Base-by-base conservation (phyloP, 169 alveolate genomes). In the Babesia divergens region DNA sequence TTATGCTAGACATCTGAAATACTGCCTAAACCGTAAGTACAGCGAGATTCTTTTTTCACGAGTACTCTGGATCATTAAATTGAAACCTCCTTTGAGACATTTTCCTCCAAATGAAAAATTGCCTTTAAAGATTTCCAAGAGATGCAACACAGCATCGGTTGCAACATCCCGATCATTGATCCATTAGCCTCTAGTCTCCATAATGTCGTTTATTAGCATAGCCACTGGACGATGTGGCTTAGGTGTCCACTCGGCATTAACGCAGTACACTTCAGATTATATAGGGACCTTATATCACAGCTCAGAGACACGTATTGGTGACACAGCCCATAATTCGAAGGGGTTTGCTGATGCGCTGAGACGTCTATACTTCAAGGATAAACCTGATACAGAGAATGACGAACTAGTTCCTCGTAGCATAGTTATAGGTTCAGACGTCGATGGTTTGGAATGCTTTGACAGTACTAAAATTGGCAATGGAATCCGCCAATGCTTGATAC, bases 231-330 rank as follows among this genome's bases (percentile, higher is more conserved):
- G 28, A 9, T 42, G 71, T 8, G 69, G 80, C 8, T 20, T 68
- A 6, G 58, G 70, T 6, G 1, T 68, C 1, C 80, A 68, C n/a
- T 68, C 69, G 13, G 46, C 69, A 22, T 24, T 68, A 5, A 44
- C 13, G 46, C 80, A 68, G 32, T 55, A 68, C 24, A 28, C 66
- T 9, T n/a, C 74, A 11, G 80, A 68, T 55, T 55, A 68, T 51
- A 16, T 68, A 16, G 35, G 28, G n/a, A 53, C 9, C 16, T 53
- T 13, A 54, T 22, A 3, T 1, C 11, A 3, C 0, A 6, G 14
- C 32, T 29, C 29, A 16, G 22, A 34, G 49, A 47, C 0, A 34
- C 13, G 16, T 22, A 49, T 11, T n/a, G n/a, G n/a, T n/a, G 52
- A 43, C 24, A 26, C 16, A 0, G 42, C 14, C 3, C 38, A 35